Evolutionary conservation across 352 stramenopile genomes (phyloP).

Genomic region (Bremia lactucae): DNA sequence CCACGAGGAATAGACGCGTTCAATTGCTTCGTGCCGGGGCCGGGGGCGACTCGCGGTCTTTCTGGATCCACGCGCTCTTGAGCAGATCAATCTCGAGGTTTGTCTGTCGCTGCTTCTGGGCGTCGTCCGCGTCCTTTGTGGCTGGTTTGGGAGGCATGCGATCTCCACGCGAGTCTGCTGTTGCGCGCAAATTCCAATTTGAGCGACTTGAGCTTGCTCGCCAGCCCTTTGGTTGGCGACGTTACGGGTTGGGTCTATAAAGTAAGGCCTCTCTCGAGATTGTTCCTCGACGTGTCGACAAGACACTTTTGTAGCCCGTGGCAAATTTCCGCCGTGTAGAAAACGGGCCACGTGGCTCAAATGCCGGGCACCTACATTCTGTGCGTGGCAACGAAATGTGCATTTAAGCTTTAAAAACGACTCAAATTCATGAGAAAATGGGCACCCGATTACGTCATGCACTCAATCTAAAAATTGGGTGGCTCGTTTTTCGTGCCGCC

Average conservation of each 20-base stretch:
- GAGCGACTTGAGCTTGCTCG: constrained; percentile 21
- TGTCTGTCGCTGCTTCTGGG: constrained; percentile 48
- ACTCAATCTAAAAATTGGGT: constrained; percentile 1
- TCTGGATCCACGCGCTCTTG: constrained; percentile 51
- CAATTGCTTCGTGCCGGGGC: constrained; percentile 20
- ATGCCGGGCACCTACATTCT: background rate
- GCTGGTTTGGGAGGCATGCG: constrained; percentile 24
- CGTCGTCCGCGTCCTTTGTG: constrained; percentile 24
- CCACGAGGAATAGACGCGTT: background rate
- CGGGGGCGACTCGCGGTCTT: constrained; percentile 36
- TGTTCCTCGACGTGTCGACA: constrained; percentile 16
- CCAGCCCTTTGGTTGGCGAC: constrained; percentile 18
- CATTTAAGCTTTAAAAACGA: background rate
- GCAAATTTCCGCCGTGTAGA: constrained; percentile 25
- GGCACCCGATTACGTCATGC: background rate
- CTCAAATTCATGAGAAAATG: background rate
- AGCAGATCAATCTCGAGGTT: constrained; percentile 57
- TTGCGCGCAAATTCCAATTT: constrained; percentile 28
- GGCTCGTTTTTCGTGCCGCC: constrained; percentile 21
- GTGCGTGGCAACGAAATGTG: background rate
- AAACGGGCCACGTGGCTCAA: constrained; percentile 16
- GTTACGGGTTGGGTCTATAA: constrained; percentile 26
- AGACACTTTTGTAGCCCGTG: constrained; percentile 22
- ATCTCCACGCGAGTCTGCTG: constrained; percentile 15
- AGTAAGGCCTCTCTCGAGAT: constrained; percentile 21